Base-by-base conservation (phyloP, 305 asterid species). In the Caryopteris hybrid region DNA sequence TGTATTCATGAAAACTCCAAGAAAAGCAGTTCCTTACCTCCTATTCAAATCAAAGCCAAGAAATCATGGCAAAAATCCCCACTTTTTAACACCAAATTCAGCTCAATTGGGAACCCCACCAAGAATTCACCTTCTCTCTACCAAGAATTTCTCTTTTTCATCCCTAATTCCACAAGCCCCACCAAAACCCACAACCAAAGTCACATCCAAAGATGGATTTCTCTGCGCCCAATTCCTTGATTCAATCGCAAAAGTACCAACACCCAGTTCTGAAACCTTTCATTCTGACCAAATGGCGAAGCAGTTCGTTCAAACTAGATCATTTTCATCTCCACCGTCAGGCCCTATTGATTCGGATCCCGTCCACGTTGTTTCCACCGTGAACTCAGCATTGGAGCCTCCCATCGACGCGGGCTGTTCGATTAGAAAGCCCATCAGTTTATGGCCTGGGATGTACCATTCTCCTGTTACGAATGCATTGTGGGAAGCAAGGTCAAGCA, bases 361-460 rank as follows among this genome's bases (percentile, higher is more conserved):
- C 17, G 14, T 61, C 39, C 68, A 61, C 23, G 83, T 70, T 64
- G 68, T 68, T 45, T 76, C 86, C 60, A 43, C 61, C 4, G 66
- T 43, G 36, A 47, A 31, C 55, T 48, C 84, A 7, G 73, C 85
- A 4, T 52, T 54, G 8, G 82, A 77, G 71, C 14, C 79, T 50
- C 87, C 88, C 17, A 88, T 91, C 41, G 95, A 91, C 77, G 98
- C 96, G 17, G 85, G 96, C 61, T 80, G 81, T 69, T 91, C 96
- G 18, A 89, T 89, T 16, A 80, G 96, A 70, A 91, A 84, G 72
- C 96, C 96, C 23, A 74, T 80, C 68, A 87, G 88, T 68, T 79
- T 91, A 60, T 88, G 95, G 96, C 97, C 96, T 2, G 97, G 97
- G 23, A 88, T 84, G 88, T 87, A 87, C 78, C 89, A 87, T 79